These are phyloP conservation scores for Suhomyces ambrosiae DNA, from an alignment of 1,139 yeast genomes.

Conservation along the genomic window DNA sequence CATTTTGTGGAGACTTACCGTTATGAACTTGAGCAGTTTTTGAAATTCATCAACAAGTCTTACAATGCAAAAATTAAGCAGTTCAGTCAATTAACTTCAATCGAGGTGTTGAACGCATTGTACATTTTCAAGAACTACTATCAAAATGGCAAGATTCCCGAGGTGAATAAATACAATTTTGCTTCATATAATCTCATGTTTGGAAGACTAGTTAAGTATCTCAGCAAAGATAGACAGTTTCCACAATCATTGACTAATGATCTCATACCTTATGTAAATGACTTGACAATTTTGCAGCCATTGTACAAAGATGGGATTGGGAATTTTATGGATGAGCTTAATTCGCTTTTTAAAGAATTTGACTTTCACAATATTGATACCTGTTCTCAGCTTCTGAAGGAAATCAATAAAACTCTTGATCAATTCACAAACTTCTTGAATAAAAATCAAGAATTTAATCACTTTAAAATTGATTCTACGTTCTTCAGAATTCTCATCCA, in stretches of 20 bases:
- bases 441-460: slow-evolving; percentile 13
- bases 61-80: slow-evolving; percentile 25
- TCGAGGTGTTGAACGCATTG: slow-evolving; percentile 32
- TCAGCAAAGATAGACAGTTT: slow-evolving; percentile 12
- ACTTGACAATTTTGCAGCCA: slow-evolving; percentile 14
- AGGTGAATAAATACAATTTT: slow-evolving; percentile 21
- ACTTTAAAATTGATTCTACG: slow-evolving; percentile 16
- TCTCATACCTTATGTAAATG: slow-evolving; percentile 17
- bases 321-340: slow-evolving; percentile 29
- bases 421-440: slow-evolving; percentile 24
- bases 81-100: slow-evolving; percentile 30
- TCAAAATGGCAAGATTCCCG: slow-evolving; percentile 22
- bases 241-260: slow-evolving; percentile 18
- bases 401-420: slow-evolving; percentile 24
- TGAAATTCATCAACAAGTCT: slow-evolving; percentile 26
- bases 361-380: slow-evolving; percentile 20
- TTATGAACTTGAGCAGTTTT: slow-evolving; percentile 25
- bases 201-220: slow-evolving; percentile 13
- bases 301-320: slow-evolving; percentile 28
- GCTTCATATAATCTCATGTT: slow-evolving; percentile 29
- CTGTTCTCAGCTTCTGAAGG: slow-evolving; percentile 20
- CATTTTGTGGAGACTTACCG: slow-evolving; percentile 26
- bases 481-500: slow-evolving; percentile 30
- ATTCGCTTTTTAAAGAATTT: slow-evolving; percentile 25
- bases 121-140: slow-evolving; percentile 33